Percentiles rank a stretch among this genome's conserved stretches.
Conservation (phyloP, 1,284 basidiomycete genomes). For the Ustilago lituana region DNA sequence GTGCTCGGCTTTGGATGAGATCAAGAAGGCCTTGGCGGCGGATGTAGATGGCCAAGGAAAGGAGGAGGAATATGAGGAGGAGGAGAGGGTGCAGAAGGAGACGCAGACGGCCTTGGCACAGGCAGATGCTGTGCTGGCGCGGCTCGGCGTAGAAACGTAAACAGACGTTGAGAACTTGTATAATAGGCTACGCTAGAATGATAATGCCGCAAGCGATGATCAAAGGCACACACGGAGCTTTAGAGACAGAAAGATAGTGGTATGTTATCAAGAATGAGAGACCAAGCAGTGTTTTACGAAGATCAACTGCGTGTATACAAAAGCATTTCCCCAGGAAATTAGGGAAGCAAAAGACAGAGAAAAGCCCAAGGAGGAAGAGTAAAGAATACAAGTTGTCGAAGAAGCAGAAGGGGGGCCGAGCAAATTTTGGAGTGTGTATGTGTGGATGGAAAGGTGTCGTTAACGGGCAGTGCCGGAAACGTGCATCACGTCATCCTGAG, state of each 20-base stretch:
- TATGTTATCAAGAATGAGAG: too few species aligned
- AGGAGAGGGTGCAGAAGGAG: slow-evolving; percentile 15
- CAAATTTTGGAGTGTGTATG: too few species aligned
- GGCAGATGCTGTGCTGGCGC: slow-evolving; percentile 26
- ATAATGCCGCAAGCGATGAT: too few species aligned
- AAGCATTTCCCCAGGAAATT: too few species aligned
- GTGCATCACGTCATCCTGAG: slow-evolving; percentile 11
- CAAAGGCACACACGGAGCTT: too few species aligned
- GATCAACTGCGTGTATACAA: slow-evolving; percentile 4
- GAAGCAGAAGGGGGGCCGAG: too few species aligned
- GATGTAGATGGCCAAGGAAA: slow-evolving; percentile 10
- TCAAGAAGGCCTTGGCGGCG: slow-evolving; percentile 50
- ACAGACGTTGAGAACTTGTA: too few species aligned
- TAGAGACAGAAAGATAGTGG: too few species aligned
- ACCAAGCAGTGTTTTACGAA: too few species aligned
- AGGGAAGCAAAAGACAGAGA: too few species aligned
- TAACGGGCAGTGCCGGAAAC: slow-evolving; percentile 18
- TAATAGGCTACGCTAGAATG: not conserved
- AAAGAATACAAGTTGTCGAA: slow-evolving; percentile 3
- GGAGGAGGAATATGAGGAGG: slow-evolving; percentile 2
- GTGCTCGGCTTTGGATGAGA: slow-evolving; percentile 58
- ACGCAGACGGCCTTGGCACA: slow-evolving; percentile 16
- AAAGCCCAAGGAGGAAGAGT: not conserved
- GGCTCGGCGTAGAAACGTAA: slow-evolving; percentile 29
- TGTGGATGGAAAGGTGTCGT: not conserved